These are phyloP conservation scores for Naganishia randhawae DNA, from an alignment of 768 basidiomycete genomes.

Conservation along the genomic window DNA sequence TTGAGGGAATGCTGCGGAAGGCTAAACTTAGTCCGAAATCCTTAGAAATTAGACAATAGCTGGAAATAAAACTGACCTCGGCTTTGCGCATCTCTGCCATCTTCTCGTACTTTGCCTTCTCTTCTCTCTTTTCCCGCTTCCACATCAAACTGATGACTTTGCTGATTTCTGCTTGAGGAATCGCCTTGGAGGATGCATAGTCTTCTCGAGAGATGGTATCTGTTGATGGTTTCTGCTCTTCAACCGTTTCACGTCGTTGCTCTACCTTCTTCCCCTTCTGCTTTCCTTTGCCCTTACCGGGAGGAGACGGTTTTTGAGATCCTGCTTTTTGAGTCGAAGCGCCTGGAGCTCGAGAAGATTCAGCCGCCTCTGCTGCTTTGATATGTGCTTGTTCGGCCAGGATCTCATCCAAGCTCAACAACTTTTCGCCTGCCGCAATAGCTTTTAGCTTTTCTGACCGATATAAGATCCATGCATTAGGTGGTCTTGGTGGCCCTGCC, in stretches of 20 bases:
- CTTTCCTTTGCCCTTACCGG: slow-evolving; percentile 1
- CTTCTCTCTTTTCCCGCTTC: slow-evolving; percentile 58
- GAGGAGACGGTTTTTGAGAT: background rate
- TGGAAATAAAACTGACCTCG: slow-evolving; percentile 45
- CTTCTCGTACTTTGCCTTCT: slow-evolving; percentile 53
- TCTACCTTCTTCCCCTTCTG: background rate
- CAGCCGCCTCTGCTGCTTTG: slow-evolving; percentile 5
- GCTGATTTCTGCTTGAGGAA: slow-evolving; percentile 64
- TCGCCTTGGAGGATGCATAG: background rate
- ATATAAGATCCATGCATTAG: slow-evolving; percentile 80
- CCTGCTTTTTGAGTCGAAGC: background rate
- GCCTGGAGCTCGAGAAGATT: background rate
- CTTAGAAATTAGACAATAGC: background rate
- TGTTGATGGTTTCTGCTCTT: background rate
- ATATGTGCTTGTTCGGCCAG: slow-evolving; percentile 20
- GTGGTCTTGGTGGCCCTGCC: slow-evolving; percentile 55
- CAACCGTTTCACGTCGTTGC: background rate
- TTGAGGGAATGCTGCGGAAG: slow-evolving; percentile 38
- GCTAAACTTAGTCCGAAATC: background rate
- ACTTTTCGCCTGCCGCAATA: slow-evolving; percentile 29
- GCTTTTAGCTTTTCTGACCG: slow-evolving; percentile 59
- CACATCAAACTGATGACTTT: slow-evolving; percentile 64
- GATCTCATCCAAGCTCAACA: slow-evolving; percentile 15
- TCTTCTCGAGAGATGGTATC: background rate
- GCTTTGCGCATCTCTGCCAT: slow-evolving; percentile 43